Conservation (phyloP, 2,329 filamentous ascomycete genomes). For the Epichloe baconii region DNA sequence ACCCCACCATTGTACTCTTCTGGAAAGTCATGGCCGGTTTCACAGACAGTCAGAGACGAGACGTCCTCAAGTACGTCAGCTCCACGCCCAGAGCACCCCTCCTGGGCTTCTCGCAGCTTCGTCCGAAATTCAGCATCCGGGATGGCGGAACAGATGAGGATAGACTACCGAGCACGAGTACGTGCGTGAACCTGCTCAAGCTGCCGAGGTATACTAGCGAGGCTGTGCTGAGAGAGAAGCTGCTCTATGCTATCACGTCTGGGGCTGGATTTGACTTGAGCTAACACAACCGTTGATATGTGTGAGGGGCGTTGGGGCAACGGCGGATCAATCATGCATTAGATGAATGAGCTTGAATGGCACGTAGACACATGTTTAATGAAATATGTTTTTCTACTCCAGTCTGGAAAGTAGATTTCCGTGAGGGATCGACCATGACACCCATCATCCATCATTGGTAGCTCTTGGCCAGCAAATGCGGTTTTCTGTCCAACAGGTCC, state of each 20-base stretch:
- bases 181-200: constrained; percentile 91
- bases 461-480: constrained; percentile 42
- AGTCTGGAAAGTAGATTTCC: too few species aligned
- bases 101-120: constrained; percentile 75
- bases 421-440: too few species aligned
- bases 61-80: constrained; percentile 91
- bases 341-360: constrained; percentile 2
- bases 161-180: constrained; percentile 83
- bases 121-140: constrained; percentile 77
- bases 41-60: constrained; percentile 62
- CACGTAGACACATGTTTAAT: too few species aligned
- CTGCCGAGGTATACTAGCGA: constrained; percentile 66
- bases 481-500: constrained; percentile 61
- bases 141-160: constrained; percentile 52
- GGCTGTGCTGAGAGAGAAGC: constrained; percentile 56
- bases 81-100: constrained; percentile 83
- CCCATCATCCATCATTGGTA: constrained; percentile 24
- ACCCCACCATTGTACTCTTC: constrained; percentile 74
- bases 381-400: too few species aligned
- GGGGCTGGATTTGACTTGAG: constrained; percentile 86
- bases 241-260: constrained; percentile 80
- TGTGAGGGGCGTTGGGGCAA: not conserved
- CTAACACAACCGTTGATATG: constrained; percentile 15
- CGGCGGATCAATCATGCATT: not conserved
- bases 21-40: constrained; percentile 79